These are phyloP conservation scores for Aspergillus jensenii DNA, from an alignment of 2,329 filamentous ascomycete species.

Conservation along the genomic window DNA sequence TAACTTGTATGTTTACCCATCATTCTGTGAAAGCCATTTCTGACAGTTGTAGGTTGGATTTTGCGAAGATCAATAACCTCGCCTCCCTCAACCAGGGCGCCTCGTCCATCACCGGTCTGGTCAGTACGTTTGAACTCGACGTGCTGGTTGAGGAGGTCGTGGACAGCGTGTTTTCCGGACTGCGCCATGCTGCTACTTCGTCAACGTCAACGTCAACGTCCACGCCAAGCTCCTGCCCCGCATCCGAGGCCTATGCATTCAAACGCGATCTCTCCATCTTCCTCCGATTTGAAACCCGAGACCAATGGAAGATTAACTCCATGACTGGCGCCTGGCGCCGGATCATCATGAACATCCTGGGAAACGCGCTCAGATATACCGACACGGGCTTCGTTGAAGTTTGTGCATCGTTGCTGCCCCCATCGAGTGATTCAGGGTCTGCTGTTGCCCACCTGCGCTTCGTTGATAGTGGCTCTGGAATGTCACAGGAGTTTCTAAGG, in stretches of 20 bases:
- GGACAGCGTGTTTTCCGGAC: constrained; percentile 7
- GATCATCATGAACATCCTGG: constrained; percentile 33
- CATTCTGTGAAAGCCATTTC: neutral
- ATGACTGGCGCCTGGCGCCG: constrained; percentile 26
- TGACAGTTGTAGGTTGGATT: constrained; percentile 21
- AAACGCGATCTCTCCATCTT: constrained; percentile 16
- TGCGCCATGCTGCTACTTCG: constrained; percentile 21
- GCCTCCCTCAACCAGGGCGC: constrained; percentile 3
- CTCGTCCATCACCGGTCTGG: constrained; percentile 16
- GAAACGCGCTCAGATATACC: constrained; percentile 34
- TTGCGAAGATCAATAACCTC: constrained; percentile 30
- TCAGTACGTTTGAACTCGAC: constrained; percentile 27
- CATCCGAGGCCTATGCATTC: neutral
- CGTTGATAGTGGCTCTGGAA: constrained; percentile 64
- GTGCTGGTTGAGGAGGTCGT: constrained; percentile 27
- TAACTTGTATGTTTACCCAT: constrained; percentile 28
- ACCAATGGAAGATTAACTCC: constrained; percentile 24
- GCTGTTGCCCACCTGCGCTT: constrained; percentile 43
- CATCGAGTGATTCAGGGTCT: constrained; percentile 6
- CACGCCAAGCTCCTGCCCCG: neutral
- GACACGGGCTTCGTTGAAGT: constrained; percentile 23
- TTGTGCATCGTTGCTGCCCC: constrained; percentile 12
- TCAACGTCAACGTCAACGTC: neutral
- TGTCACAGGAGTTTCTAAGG: constrained; percentile 60
- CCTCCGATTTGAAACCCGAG: constrained; percentile 14